A percentile compares a stretch with the other conserved stretches of the same genome.
These are phyloP conservation scores for Coniochaeta sp. DNA, from an alignment of 2,329 filamentous ascomycete genomes.

Conservation along the genomic window DNA sequence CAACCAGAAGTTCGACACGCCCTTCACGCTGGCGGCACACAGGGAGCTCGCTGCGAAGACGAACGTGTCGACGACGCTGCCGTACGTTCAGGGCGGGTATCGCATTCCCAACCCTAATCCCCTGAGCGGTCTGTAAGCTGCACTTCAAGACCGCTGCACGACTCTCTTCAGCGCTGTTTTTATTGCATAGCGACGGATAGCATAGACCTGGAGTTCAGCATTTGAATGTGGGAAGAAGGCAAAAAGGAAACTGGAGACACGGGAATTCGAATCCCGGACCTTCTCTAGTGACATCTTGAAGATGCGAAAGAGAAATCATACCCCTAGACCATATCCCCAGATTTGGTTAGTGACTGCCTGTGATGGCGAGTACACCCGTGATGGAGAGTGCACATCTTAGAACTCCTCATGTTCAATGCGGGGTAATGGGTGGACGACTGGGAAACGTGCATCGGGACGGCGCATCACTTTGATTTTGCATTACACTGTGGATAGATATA, in stretches of 20 bases:
- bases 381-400: not conserved
- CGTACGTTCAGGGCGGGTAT: conserved; percentile 24
- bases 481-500: too few species aligned
- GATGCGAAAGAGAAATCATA: conserved; percentile 3
- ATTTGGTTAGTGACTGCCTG: too few species aligned
- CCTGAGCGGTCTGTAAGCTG: conserved; percentile 24
- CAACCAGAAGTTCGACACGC: conserved; percentile 36
- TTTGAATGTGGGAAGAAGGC: not conserved
- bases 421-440: too few species aligned
- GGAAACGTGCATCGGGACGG: too few species aligned
- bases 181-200: not conserved
- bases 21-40: conserved; percentile 29
- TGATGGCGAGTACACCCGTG: too few species aligned
- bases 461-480: too few species aligned
- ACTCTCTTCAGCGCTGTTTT: not conserved
- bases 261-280: conserved; percentile 1
- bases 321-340: conserved; percentile 1
- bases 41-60: conserved; percentile 26
- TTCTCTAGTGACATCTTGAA: not conserved
- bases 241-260: not conserved
- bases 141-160: not conserved
- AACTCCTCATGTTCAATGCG: too few species aligned
- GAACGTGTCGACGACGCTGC: conserved; percentile 21
- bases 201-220: not conserved
- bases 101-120: conserved; percentile 35